phyloP scores from a whole-genome alignment of 2,329 filamentous ascomycete genomes.

The Penicillium decumbens region DNA sequence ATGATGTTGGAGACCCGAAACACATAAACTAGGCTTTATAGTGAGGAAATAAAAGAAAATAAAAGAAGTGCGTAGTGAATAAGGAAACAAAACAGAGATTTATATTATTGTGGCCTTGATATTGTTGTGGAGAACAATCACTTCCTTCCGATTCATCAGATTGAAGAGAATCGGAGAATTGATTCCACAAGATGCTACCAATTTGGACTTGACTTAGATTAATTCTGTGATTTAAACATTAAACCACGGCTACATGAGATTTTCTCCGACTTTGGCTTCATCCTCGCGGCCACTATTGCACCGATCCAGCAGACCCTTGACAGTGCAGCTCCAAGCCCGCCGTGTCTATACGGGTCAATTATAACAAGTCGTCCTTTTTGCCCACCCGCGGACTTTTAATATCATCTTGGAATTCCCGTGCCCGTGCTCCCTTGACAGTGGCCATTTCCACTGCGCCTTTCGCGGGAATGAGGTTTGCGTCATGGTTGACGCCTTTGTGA shows the following conservation, averaged over 20 bases:
- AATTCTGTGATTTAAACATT: conserved; percentile 1
- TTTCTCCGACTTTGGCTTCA: conserved; percentile 5
- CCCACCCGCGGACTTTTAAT: conserved; percentile 35
- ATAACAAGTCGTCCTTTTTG: conserved; percentile 26
- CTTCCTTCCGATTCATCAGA: too few species aligned
- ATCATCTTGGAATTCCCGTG: conserved; percentile 39
- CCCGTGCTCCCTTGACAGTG: conserved; percentile 47
- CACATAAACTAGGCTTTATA: too few species aligned
- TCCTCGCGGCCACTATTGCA: conserved; percentile 4
- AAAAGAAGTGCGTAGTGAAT: too few species aligned
- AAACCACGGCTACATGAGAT: conserved; percentile 3
- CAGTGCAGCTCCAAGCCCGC: conserved; percentile 27
- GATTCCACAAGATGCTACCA: too few species aligned
- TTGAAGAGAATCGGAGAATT: too few species aligned
- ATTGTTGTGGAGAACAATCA: too few species aligned
- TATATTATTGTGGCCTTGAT: too few species aligned
- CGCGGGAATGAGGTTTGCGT: conserved; percentile 41
- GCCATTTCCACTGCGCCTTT: conserved; percentile 48
- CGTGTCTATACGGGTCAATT: conserved; percentile 27
- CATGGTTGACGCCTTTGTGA: conserved; percentile 39
- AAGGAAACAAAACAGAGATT: too few species aligned
- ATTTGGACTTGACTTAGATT: too few species aligned
- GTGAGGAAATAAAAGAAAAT: too few species aligned
- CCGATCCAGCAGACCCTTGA: conserved; percentile 4
- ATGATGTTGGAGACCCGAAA: too few species aligned